phyloP scores from a whole-genome alignment of 305 asterid genomes.

The Rubia tinctorum region DNA sequence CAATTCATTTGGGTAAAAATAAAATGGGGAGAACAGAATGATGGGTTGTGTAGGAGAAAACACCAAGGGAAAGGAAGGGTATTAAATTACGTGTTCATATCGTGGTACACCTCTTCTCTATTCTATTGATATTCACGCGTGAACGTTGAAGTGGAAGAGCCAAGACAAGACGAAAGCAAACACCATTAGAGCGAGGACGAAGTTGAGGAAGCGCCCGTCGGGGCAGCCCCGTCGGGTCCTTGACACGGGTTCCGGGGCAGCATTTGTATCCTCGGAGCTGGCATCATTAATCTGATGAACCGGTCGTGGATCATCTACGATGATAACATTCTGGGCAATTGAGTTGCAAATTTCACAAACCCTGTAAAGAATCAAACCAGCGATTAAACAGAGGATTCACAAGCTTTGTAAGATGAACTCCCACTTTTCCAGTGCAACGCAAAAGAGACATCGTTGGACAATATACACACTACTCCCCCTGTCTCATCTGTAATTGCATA shows the following conservation, averaged over 20 bases:
- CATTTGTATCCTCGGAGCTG: conserved; percentile 18
- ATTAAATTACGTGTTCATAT: too few species aligned
- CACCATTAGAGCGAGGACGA: conserved; percentile 88
- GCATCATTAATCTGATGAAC: conserved; percentile 40
- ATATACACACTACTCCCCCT: background rate
- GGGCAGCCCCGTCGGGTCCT: conserved; percentile 61
- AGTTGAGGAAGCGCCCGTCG: conserved; percentile 71
- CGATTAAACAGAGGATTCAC: background rate
- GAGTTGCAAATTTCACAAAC: conserved; percentile 90
- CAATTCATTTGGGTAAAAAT: too few species aligned
- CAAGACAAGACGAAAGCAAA: conserved; percentile 92
- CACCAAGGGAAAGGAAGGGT: background rate
- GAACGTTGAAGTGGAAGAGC: conserved; percentile 92
- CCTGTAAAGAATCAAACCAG: conserved; percentile 36
- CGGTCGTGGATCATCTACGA: conserved; percentile 50
- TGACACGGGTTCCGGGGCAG: conserved; percentile 29
- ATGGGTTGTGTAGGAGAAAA: background rate
- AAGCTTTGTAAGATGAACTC: background rate
- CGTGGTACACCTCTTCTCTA: too few species aligned
- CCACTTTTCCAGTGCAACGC: too few species aligned
- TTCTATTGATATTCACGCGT: conserved; percentile 34
- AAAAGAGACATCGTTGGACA: background rate
- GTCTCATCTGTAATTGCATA: too few species aligned
- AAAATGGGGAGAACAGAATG: background rate
- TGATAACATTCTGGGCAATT: conserved; percentile 62